phyloP scores from a whole-genome alignment of 148 eudicot genomes.

The Drosera capensis region DNA sequence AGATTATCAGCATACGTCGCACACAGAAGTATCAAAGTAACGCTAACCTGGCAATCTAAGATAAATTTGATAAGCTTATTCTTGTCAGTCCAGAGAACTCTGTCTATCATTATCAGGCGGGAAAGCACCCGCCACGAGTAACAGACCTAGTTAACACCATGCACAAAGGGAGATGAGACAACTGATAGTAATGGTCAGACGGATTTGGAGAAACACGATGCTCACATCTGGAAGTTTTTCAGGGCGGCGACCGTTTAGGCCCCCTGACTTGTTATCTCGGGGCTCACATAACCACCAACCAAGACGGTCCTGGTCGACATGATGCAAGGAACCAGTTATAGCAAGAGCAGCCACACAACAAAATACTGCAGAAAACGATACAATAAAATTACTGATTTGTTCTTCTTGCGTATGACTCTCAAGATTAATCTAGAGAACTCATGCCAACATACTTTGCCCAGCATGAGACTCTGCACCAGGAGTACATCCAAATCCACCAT shows the following conservation, averaged over 20 bases:
- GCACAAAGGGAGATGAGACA: neutral
- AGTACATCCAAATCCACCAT: constrained; percentile 90
- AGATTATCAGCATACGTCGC: too few species aligned
- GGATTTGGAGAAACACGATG: neutral
- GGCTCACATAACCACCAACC: constrained; percentile 99
- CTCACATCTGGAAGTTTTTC: constrained; percentile 96
- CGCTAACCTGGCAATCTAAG: constrained; percentile 70
- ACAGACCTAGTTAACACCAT: constrained; percentile 43
- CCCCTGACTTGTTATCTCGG: constrained; percentile 89
- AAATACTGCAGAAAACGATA: constrained; percentile 59
- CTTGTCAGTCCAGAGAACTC: constrained; percentile 95
- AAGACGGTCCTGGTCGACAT: constrained; percentile 87
- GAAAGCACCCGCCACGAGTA: constrained; percentile 99
- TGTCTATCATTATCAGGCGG: constrained; percentile 80
- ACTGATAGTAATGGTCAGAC: neutral
- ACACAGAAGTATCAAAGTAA: too few species aligned
- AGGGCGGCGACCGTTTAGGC: constrained; percentile 90
- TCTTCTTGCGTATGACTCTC: too few species aligned
- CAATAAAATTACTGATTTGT: too few species aligned
- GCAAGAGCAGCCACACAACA: constrained; percentile 96
- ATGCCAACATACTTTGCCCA: constrained; percentile 57
- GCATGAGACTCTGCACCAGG: constrained; percentile 96
- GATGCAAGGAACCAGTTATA: constrained; percentile 72
- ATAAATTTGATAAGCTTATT: constrained; percentile 68
- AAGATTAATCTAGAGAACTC: too few species aligned